Percentiles rank a stretch among this genome's conserved stretches.
Conservation (phyloP, 805 yeast genomes). For the Schizosaccharomyces cryophilus region DNA sequence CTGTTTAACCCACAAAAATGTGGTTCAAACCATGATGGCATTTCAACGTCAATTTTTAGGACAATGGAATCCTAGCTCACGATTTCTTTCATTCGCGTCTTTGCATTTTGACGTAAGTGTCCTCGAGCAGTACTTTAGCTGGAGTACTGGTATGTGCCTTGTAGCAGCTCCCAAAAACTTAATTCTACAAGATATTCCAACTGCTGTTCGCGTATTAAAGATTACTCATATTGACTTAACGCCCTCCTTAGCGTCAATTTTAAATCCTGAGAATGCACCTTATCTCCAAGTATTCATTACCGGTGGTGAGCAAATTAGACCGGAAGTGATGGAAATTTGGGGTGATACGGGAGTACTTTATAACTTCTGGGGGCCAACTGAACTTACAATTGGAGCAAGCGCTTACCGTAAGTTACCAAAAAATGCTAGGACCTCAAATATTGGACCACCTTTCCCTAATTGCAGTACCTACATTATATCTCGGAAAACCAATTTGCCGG, state of each 20-base stretch:
- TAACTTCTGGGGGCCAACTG: constrained; percentile 13
- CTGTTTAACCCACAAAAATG: constrained; percentile 10
- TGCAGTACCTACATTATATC: constrained; percentile 8
- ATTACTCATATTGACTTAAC: constrained; percentile 11
- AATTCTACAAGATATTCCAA: constrained; percentile 7
- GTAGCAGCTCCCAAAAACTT: constrained; percentile 9
- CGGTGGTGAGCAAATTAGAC: constrained; percentile 11
- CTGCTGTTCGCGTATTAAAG: constrained; percentile 5
- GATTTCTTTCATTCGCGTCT: constrained; percentile 10
- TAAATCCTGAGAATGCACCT: constrained; percentile 39
- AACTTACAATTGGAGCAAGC: constrained; percentile 11
- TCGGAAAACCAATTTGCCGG: constrained; percentile 6
- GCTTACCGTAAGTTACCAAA: constrained; percentile 9
- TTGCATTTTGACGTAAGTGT: constrained; percentile 12
- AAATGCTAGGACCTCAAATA: constrained; percentile 9
- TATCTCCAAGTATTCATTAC: constrained; percentile 11
- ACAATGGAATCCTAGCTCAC: constrained; percentile 5
- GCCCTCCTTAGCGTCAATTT: constrained; percentile 43
- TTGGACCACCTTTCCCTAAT: constrained; percentile 10
- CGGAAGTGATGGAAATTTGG: constrained; percentile 11
- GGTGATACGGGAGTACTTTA: constrained; percentile 9
- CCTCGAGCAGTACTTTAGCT: constrained; percentile 12
- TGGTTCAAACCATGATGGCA: constrained; percentile 11
- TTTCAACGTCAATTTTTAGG: constrained; percentile 8
- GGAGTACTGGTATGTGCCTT: constrained; percentile 10